Conservation (phyloP, 345 rosid species). For the Acer negundo region DNA sequence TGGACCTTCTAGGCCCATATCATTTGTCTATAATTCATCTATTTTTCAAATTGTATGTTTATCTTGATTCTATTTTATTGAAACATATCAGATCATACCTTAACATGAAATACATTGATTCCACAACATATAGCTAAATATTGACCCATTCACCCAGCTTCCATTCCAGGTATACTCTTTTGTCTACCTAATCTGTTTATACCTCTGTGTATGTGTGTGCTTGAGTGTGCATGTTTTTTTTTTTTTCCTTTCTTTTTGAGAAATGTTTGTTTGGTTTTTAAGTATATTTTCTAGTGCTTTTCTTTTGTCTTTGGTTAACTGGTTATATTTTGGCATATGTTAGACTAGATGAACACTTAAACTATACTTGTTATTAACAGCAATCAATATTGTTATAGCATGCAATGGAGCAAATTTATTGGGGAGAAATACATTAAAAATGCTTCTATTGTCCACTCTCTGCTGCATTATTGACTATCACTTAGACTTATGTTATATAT, state of each 20-base stretch:
- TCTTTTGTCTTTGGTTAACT: not conserved
- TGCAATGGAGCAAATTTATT: not conserved
- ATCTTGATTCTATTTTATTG: slow-evolving; percentile 4
- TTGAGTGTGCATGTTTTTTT: too few species aligned
- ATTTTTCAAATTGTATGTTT: not conserved
- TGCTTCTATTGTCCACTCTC: not conserved
- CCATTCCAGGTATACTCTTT: slow-evolving; percentile 66
- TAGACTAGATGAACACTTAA: not conserved
- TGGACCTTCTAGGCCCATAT: slow-evolving; percentile 94
- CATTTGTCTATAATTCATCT: slow-evolving; percentile 45
- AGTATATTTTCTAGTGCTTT: not conserved
- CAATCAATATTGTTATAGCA: not conserved
- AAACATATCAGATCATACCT: slow-evolving; percentile 32
- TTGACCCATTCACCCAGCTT: slow-evolving; percentile 85
- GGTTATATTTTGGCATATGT: not conserved
- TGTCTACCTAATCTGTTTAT: not conserved
- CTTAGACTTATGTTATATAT: not conserved
- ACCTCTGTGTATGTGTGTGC: too few species aligned
- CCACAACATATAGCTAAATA: slow-evolving; percentile 74
- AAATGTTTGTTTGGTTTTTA: not conserved
- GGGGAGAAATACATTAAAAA: not conserved
- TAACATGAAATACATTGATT: slow-evolving; percentile 58
- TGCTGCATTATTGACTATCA: not conserved
- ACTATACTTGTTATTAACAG: not conserved
- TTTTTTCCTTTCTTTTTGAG: too few species aligned